These are phyloP conservation scores for Parathielavia hyrcaniae DNA, from an alignment of 495 filamentous ascomycete species.

Conservation along the genomic window DNA sequence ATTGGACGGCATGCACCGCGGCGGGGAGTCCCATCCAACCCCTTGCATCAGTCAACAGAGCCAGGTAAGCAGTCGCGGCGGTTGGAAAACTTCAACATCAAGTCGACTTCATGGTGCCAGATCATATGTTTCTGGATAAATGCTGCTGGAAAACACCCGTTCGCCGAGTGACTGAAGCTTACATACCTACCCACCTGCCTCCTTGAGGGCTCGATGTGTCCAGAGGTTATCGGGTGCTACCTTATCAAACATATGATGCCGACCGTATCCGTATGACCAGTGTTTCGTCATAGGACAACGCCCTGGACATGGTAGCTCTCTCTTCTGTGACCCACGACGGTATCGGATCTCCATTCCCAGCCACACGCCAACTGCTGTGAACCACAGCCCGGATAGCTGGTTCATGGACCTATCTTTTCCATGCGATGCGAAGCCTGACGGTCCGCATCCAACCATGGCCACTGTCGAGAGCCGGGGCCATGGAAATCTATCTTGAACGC, in stretches of 20 bases:
- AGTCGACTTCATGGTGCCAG: background rate
- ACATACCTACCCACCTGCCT: no score
- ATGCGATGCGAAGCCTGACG: background rate
- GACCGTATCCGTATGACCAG: no score
- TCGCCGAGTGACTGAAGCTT: no score
- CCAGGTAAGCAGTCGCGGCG: no score
- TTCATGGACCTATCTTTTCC: background rate
- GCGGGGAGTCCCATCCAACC: slow-evolving; percentile 9
- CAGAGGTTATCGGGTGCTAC: no score
- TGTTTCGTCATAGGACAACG: background rate
- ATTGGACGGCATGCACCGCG: slow-evolving; percentile 23
- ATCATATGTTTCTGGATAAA: background rate
- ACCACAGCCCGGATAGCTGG: background rate
- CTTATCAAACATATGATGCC: no score
- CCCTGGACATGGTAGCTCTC: background rate
- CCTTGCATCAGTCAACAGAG: background rate
- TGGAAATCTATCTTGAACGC: background rate
- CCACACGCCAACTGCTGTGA: slow-evolving; percentile 6
- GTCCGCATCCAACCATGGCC: background rate
- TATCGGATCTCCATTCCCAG: background rate
- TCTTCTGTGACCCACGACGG: background rate
- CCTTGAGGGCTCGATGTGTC: no score
- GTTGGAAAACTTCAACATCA: background rate
- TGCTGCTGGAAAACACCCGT: no score
- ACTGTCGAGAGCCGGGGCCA: background rate